Percentiles rank a stretch among this genome's conserved stretches.
Conservation (phyloP, 768 basidiomycete species). For the Dacryopinax primogenitus region DNA sequence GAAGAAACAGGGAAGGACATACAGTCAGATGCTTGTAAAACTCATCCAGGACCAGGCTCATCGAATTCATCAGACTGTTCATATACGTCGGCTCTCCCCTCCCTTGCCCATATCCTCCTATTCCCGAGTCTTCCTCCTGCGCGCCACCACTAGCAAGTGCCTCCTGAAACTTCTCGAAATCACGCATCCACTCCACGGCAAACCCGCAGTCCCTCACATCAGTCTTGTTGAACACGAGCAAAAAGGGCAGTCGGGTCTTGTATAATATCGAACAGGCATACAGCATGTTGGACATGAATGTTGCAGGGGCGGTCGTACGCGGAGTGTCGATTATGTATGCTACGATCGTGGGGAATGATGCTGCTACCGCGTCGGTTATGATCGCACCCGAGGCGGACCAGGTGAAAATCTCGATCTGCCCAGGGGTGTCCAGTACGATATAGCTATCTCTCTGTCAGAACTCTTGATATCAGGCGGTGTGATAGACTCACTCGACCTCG, state of each 20-base stretch:
- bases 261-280: conserved; percentile 98
- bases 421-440: conserved; percentile 91
- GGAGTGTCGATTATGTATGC: conserved; percentile 98
- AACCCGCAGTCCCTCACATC: conserved; percentile 79
- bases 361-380: conserved; percentile 93
- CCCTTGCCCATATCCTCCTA: conserved; percentile 18
- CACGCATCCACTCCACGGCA: conserved; percentile 95
- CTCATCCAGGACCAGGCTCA: conserved; percentile 95
- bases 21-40: conserved; percentile 96
- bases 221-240: conserved; percentile 97
- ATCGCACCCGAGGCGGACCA: conserved; percentile 99
- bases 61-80: conserved; percentile 97
- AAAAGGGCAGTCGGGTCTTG: conserved; percentile 94
- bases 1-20: conserved; percentile 17
- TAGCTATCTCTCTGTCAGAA: conserved; percentile 40
- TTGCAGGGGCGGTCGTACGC: conserved; percentile 82
- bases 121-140: conserved; percentile 30
- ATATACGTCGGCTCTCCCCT: conserved; percentile 86
- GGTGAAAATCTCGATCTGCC: conserved; percentile 99
- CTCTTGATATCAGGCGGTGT: not conserved
- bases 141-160: conserved; percentile 59
- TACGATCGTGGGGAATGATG: conserved; percentile 82
- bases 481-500: conserved; percentile 59
- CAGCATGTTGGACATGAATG: conserved; percentile 99
- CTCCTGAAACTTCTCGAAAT: conserved; percentile 89